Conservation (phyloP, 306 rosid species). For the Geum urbanum region DNA sequence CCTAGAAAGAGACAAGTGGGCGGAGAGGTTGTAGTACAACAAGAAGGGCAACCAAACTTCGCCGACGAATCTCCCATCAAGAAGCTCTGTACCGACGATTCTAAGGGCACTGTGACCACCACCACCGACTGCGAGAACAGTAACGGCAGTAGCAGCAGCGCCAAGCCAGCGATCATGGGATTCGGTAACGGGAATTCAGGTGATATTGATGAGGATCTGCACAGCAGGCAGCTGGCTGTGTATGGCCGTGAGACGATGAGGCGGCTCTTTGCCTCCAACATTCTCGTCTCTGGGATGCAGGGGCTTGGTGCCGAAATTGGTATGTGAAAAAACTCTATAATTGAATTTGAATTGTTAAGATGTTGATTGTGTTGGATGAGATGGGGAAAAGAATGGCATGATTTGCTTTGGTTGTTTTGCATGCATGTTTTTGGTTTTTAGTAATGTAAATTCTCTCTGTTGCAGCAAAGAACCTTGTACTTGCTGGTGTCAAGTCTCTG, state of each 20-base stretch:
- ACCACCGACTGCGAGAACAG: neutral
- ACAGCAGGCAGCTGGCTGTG: slow-evolving; percentile 34
- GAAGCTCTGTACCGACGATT: slow-evolving; percentile 18
- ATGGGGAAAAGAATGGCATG: neutral
- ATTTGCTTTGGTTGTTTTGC: neutral
- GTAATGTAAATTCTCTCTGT: neutral
- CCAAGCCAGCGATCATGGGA: slow-evolving; percentile 14
- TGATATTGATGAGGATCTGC: slow-evolving; percentile 35
- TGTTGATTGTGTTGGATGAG: neutral
- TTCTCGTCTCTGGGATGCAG: slow-evolving; percentile 29
- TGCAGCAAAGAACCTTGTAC: slow-evolving; percentile 31
- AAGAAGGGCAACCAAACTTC: slow-evolving; percentile 10
- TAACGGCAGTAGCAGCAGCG: neutral
- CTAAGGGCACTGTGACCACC: slow-evolving; percentile 15
- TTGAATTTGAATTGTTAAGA: neutral
- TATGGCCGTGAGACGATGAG: slow-evolving; percentile 38
- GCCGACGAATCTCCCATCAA: slow-evolving; percentile 17
- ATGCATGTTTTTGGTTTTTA: neutral
- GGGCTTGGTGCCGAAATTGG: slow-evolving; percentile 36
- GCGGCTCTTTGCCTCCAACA: slow-evolving; percentile 33
- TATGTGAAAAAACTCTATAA: neutral
- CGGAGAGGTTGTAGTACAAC: slow-evolving; percentile 25
- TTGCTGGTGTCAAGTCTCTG: slow-evolving; percentile 30
- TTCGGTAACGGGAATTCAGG: slow-evolving; percentile 15
- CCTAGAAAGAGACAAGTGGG: slow-evolving; percentile 37